Evolutionary conservation across 2,329 filamentous ascomycete species (phyloP).

Genomic region (Microcyclosporella mali): DNA sequence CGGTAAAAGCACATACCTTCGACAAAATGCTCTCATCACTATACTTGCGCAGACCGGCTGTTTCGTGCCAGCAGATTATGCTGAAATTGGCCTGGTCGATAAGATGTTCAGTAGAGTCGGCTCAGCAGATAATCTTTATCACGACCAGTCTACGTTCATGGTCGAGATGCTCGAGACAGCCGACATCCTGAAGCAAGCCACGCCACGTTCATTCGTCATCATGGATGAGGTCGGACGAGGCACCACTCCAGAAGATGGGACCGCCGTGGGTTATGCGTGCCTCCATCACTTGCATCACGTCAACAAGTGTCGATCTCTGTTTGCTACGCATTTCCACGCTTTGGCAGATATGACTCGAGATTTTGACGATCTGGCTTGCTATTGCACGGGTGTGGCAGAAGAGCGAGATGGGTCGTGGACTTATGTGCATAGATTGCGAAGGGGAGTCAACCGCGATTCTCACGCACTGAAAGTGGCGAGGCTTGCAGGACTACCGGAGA

Average conservation of each 20-base stretch:
- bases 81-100: constrained; percentile 85
- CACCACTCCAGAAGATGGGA: constrained; percentile 87
- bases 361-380: constrained; percentile 59
- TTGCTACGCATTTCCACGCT: constrained; percentile 90
- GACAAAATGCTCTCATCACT: constrained; percentile 90
- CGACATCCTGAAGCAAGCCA: constrained; percentile 78
- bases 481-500: constrained; percentile 70
- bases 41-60: constrained; percentile 89
- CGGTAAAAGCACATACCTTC: constrained; percentile 90
- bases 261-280: constrained; percentile 82
- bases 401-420: constrained; percentile 61
- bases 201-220: constrained; percentile 76
- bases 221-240: constrained; percentile 98
- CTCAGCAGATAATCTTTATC: constrained; percentile 90
- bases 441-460: constrained; percentile 76
- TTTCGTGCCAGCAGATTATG: constrained; percentile 84
- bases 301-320: constrained; percentile 74
- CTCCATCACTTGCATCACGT: constrained; percentile 73
- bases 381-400: constrained; percentile 86
- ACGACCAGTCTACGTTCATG: constrained; percentile 97
- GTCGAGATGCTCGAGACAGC: constrained; percentile 98
- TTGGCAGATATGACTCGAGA: constrained; percentile 68
- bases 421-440: constrained; percentile 76
- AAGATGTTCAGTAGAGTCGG: constrained; percentile 84
- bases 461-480: constrained; percentile 94